Percentiles rank a stretch among this genome's conserved stretches.
Evolutionary conservation across 2,329 filamentous ascomycete genomes (phyloP).

Genomic region (Lizonia empirigonia): DNA sequence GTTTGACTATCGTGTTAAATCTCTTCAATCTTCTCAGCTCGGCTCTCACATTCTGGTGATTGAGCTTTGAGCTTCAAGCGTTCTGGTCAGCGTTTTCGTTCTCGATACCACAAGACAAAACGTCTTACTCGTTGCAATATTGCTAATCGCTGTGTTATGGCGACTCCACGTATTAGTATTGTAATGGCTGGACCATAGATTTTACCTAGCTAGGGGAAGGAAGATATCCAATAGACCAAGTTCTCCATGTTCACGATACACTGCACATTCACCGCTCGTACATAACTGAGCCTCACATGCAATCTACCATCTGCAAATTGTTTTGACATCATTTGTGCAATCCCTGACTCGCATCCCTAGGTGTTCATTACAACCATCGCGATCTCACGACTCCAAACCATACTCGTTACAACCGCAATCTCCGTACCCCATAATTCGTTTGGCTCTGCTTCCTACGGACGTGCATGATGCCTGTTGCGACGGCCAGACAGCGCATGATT

Average conservation of each 20-base stretch:
- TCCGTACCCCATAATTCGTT: conserved; percentile 18
- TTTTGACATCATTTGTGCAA: conserved; percentile 10
- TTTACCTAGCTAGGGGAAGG: conserved; percentile 11
- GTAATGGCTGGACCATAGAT: conserved; percentile 14
- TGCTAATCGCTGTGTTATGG: conserved; percentile 10
- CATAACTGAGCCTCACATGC: background rate
- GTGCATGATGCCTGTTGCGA: conserved; percentile 13
- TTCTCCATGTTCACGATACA: background rate
- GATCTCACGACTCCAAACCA: conserved; percentile 5
- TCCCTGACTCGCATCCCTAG: conserved; percentile 4
- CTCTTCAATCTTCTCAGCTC: conserved; percentile 4
- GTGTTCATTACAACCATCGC: conserved; percentile 4
- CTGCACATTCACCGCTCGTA: background rate
- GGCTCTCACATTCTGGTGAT: conserved; percentile 13
- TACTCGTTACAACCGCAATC: conserved; percentile 10
- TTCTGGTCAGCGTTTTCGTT: conserved; percentile 16
- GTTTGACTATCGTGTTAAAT: conserved; percentile 11
- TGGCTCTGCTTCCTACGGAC: conserved; percentile 6
- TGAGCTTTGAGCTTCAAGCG: conserved; percentile 17
- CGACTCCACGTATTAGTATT: background rate
- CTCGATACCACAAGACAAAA: conserved; percentile 14
- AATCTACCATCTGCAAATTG: background rate
- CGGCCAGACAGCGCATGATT: no score
- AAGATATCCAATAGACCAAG: conserved; percentile 1
- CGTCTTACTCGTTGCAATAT: conserved; percentile 11